phyloP scores from a whole-genome alignment of 768 basidiomycete genomes.

The Lactarius pseudohatsudake region DNA sequence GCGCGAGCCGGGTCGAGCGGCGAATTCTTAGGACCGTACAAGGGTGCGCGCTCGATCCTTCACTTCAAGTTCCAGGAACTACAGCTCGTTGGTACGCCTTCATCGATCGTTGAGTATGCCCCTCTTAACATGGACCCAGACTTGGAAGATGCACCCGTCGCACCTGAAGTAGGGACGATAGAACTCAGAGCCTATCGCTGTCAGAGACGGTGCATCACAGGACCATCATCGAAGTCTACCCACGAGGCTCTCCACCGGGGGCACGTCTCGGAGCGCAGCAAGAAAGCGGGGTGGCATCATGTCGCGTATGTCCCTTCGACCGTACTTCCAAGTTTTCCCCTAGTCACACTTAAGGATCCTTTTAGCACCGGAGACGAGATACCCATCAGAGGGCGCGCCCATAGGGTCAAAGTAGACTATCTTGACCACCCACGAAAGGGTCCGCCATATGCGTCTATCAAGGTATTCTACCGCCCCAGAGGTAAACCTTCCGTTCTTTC shows the following conservation, averaged over 20 bases:
- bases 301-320: slow-evolving; percentile 1
- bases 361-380: slow-evolving; percentile 20
- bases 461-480: slow-evolving; percentile 24
- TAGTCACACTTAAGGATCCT: neutral
- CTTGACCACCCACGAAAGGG: slow-evolving; percentile 5
- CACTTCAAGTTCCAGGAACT: slow-evolving; percentile 24
- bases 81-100: slow-evolving; percentile 17
- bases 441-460: slow-evolving; percentile 9
- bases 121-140: slow-evolving; percentile 12
- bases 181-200: slow-evolving; percentile 20
- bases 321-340: too few species aligned
- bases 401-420: neutral
- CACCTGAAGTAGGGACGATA: slow-evolving; percentile 17
- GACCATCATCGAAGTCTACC: too few species aligned
- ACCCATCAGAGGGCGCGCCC: neutral
- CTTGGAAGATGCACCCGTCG: slow-evolving; percentile 14
- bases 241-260: neutral
- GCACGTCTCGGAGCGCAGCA: slow-evolving; percentile 22
- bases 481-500: neutral
- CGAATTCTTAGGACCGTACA: slow-evolving; percentile 4
- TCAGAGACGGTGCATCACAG: neutral
- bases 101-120: too few species aligned
- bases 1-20: neutral
- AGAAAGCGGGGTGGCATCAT: slow-evolving; percentile 27
- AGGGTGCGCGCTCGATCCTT: neutral